Evolutionary conservation across 148 eudicot species (phyloP).

Genomic region (Vaccinium corymbosum): DNA sequence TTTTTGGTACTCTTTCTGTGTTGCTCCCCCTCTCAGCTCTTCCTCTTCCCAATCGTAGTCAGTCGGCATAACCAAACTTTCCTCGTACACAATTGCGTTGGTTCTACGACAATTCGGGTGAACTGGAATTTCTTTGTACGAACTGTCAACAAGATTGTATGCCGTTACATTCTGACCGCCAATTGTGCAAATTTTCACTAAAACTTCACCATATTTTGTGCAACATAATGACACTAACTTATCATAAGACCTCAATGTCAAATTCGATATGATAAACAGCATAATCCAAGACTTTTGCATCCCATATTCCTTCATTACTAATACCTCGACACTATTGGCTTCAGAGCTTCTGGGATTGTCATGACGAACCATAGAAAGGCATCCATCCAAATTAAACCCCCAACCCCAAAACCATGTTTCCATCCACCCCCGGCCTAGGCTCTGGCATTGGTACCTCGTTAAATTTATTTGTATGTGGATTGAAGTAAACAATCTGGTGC

Average conservation of each 20-base stretch:
- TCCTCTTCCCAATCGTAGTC: background rate
- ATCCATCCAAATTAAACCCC: background rate
- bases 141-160: background rate
- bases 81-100: background rate
- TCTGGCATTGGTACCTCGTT: background rate
- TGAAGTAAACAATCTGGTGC: background rate
- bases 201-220: background rate
- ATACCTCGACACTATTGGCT: background rate
- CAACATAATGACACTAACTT: background rate
- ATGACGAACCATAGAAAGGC: background rate
- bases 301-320: conserved; percentile 12
- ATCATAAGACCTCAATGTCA: background rate
- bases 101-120: background rate
- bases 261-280: background rate
- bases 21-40: background rate
- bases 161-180: background rate
- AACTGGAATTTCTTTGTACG: background rate
- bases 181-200: background rate
- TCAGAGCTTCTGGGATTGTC: background rate
- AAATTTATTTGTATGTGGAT: background rate
- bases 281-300: background rate
- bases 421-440: background rate
- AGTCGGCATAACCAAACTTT: conserved; percentile 1
- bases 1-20: background rate
- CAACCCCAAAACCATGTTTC: background rate